These are phyloP conservation scores for Phyllosticta ampelicida DNA, from an alignment of 2,329 filamentous ascomycete genomes.

Conservation along the genomic window DNA sequence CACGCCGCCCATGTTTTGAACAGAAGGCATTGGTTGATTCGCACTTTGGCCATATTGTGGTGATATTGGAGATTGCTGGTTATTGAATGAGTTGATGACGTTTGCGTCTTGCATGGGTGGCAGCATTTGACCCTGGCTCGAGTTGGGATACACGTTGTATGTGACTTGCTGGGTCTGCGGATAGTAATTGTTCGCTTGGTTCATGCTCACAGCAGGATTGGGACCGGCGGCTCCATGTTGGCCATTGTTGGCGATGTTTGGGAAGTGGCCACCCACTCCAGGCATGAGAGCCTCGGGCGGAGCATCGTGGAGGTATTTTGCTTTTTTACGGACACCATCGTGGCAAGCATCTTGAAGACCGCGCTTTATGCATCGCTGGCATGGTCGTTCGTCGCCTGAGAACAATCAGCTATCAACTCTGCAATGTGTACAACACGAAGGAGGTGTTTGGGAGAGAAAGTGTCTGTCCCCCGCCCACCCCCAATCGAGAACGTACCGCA, in stretches of 20 bases:
- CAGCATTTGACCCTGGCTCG: constrained; percentile 29
- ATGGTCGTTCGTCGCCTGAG: constrained; percentile 87
- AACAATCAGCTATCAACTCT: constrained; percentile 12
- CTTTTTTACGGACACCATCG: constrained; percentile 96
- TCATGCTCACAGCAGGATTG: constrained; percentile 15
- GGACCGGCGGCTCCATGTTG: constrained; percentile 15
- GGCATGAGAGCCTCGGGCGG: constrained; percentile 80
- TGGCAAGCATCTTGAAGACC: constrained; percentile 84
- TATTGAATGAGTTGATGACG: constrained; percentile 43
- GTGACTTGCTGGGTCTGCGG: constrained; percentile 24
- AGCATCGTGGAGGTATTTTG: constrained; percentile 96
- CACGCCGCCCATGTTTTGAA: constrained; percentile 38
- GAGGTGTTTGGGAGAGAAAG: too few species aligned
- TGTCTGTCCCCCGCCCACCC: too few species aligned
- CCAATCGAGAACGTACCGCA: constrained; percentile 65
- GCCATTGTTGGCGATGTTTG: constrained; percentile 26
- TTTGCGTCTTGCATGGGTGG: constrained; percentile 35
- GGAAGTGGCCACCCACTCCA: constrained; percentile 65
- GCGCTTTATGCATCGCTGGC: constrained; percentile 86
- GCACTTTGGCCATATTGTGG: constrained; percentile 54
- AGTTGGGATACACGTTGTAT: constrained; percentile 31
- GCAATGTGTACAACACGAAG: not conserved
- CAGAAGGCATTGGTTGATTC: constrained; percentile 38
- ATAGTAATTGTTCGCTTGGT: constrained; percentile 34
- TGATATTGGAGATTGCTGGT: constrained; percentile 62